Evolutionary conservation across 2,329 filamentous ascomycete species (phyloP).

Genomic region (Aspergillus intermedius): DNA sequence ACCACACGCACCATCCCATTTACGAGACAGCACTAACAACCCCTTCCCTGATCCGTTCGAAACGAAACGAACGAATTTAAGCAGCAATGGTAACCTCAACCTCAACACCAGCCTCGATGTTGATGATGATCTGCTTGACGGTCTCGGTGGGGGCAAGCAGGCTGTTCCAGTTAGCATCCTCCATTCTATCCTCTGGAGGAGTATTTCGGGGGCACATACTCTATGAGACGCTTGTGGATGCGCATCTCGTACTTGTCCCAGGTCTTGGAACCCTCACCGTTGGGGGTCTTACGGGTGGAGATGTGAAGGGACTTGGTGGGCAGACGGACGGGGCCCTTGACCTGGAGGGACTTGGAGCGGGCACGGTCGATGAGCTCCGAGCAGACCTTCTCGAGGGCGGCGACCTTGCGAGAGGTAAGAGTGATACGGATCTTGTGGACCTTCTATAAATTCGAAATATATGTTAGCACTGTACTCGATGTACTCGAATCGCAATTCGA

Average conservation of each 20-base stretch:
- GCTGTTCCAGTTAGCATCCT: constrained; percentile 37
- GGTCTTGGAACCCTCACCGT: constrained; percentile 99
- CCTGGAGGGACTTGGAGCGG: constrained; percentile 95
- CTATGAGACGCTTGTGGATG: constrained; percentile 97
- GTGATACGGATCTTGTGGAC: constrained; percentile 98
- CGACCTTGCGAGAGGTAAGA: constrained; percentile 89
- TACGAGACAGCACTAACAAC: constrained; percentile 11
- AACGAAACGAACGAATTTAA: constrained; percentile 29
- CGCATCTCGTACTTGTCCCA: constrained; percentile 99
- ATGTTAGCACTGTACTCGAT: constrained; percentile 8
- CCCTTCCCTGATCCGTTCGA: constrained; percentile 20
- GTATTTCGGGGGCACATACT: constrained; percentile 49
- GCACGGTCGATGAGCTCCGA: constrained; percentile 96
- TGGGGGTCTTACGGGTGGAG: constrained; percentile 97
- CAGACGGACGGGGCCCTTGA: constrained; percentile 97
- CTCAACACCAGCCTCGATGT: constrained; percentile 50
- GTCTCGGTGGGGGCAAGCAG: constrained; percentile 92
- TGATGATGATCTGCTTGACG: constrained; percentile 50
- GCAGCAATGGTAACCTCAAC: constrained; percentile 49
- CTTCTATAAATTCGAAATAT: constrained; percentile 51
- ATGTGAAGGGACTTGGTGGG: constrained; percentile 96
- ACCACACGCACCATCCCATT: constrained; percentile 9
- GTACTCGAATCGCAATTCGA: not conserved
- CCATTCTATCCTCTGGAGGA: too few species aligned
- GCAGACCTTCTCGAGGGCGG: constrained; percentile 96